These are phyloP conservation scores for Urostyla sp. DNA, from an alignment of 73 alveolate species.

Conservation along the genomic window DNA sequence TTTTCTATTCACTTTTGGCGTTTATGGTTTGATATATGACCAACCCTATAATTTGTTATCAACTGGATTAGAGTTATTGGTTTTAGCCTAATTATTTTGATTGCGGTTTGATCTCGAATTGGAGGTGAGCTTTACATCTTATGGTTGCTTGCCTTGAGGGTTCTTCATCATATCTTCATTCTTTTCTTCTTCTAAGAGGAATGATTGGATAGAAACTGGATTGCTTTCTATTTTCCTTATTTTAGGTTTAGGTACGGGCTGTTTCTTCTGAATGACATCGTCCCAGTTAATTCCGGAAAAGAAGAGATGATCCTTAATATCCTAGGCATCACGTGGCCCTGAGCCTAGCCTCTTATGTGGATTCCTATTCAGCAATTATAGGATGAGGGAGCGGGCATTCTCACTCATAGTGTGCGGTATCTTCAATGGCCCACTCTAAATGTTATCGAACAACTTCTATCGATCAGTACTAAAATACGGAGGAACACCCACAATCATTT, in stretches of 20 bases:
- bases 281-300: constrained; percentile 81
- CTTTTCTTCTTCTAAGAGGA: constrained; percentile 36
- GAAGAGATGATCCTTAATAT: constrained; percentile 75
- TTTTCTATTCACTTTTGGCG: too few relatives aligned
- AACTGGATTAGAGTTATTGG: too few relatives aligned
- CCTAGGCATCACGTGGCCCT: constrained; percentile 81
- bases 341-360: constrained; percentile 75
- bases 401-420: constrained; percentile 53
- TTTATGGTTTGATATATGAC: too few relatives aligned
- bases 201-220: constrained; percentile 32
- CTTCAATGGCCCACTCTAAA: constrained; percentile 57
- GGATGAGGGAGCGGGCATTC: constrained; percentile 42
- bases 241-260: constrained; percentile 43
- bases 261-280: constrained; percentile 8
- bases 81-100: too few relatives aligned
- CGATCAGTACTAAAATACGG: constrained; percentile 69
- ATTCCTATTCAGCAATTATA: constrained; percentile 70
- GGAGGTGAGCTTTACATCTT: too few relatives aligned
- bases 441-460: constrained; percentile 67
- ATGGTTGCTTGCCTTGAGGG: too few relatives aligned
- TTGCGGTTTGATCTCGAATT: too few relatives aligned
- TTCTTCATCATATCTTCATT: too few relatives aligned
- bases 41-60: too few relatives aligned
- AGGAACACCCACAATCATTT: constrained; percentile 77
- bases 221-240: constrained; percentile 46